Percentiles rank a stretch among this genome's conserved stretches.
Conservation (phyloP, 495 filamentous ascomycete species). For the Penicillium argentinense region DNA sequence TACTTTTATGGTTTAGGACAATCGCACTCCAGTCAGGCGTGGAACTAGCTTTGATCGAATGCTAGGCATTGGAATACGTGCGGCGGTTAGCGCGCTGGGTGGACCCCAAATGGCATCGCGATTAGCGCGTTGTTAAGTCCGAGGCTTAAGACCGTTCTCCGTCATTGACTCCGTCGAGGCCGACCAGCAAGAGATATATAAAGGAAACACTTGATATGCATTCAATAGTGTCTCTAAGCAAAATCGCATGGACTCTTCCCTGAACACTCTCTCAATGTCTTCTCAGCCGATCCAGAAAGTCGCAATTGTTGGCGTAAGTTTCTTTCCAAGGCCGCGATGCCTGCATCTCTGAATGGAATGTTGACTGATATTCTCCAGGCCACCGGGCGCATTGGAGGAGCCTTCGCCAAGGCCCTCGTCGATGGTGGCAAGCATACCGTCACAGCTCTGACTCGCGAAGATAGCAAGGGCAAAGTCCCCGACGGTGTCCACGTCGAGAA, state of each 20-base stretch:
- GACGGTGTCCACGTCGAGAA: slow-evolving; percentile 38
- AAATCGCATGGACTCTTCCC: no score
- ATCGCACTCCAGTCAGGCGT: no score
- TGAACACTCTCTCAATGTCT: slow-evolving; percentile 11
- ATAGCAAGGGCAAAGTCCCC: slow-evolving; percentile 39
- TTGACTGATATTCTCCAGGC: slow-evolving; percentile 40
- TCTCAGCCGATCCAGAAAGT: slow-evolving; percentile 8
- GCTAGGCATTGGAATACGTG: not conserved
- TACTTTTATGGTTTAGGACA: no score
- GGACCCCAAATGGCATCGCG: not conserved
- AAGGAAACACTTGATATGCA: no score
- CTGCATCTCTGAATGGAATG: not conserved
- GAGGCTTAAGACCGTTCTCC: not conserved
- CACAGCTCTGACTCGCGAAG: slow-evolving; percentile 52
- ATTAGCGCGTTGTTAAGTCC: not conserved
- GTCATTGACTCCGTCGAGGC: not conserved
- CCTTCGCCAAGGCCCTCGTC: slow-evolving; percentile 51
- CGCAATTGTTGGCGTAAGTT: slow-evolving; percentile 19
- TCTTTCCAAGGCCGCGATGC: not conserved
- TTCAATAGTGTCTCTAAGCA: no score
- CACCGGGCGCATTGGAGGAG: slow-evolving; percentile 55
- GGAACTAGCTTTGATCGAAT: no score
- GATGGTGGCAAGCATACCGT: slow-evolving; percentile 50
- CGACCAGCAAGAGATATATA: no score
- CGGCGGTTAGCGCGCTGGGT: not conserved